phyloP scores from a whole-genome alignment of 495 filamentous ascomycete species.

The Geopyxis carbonaria region DNA sequence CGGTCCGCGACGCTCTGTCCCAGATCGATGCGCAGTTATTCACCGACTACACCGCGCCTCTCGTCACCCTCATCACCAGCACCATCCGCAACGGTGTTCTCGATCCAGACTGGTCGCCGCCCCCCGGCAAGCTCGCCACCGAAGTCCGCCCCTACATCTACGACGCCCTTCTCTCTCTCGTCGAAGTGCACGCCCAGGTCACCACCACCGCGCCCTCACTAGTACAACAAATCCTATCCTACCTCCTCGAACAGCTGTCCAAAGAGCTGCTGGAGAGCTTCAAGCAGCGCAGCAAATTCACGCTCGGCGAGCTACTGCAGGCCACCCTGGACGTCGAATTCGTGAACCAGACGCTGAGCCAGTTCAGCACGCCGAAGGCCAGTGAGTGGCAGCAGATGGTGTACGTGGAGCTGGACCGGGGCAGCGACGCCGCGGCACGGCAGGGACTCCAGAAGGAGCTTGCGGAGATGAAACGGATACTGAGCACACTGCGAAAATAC shows the following conservation, averaged over 20 bases:
- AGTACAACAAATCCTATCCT: slow-evolving; percentile 55
- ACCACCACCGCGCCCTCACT: slow-evolving; percentile 59
- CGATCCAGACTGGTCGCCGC: slow-evolving; percentile 51
- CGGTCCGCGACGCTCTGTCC: slow-evolving; percentile 68
- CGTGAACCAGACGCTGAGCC: slow-evolving; percentile 74
- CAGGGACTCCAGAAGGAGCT: slow-evolving; percentile 65
- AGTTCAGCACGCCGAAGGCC: slow-evolving; percentile 73
- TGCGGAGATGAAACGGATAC: slow-evolving; percentile 65
- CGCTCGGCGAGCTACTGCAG: slow-evolving; percentile 75
- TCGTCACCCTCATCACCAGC: slow-evolving; percentile 40
- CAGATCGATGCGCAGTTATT: slow-evolving; percentile 85
- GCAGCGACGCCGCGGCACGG: slow-evolving; percentile 73
- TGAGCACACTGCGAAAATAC: slow-evolving; percentile 68
- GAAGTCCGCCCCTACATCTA: slow-evolving; percentile 81
- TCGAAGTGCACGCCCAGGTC: slow-evolving; percentile 82
- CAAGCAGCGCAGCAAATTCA: slow-evolving; percentile 45
- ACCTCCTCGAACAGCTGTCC: slow-evolving; percentile 62
- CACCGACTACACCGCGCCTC: slow-evolving; percentile 69
- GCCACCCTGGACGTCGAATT: slow-evolving; percentile 95
- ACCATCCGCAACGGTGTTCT: slow-evolving; percentile 56
- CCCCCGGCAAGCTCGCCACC: slow-evolving; percentile 40
- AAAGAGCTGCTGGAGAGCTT: slow-evolving; percentile 54
- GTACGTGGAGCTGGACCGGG: slow-evolving; percentile 70
- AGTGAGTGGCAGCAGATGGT: slow-evolving; percentile 65
- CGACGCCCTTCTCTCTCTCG: slow-evolving; percentile 59